Evolutionary conservation across 169 alveolate species (phyloP).

Genomic region (Plasmodium gonderi): DNA sequence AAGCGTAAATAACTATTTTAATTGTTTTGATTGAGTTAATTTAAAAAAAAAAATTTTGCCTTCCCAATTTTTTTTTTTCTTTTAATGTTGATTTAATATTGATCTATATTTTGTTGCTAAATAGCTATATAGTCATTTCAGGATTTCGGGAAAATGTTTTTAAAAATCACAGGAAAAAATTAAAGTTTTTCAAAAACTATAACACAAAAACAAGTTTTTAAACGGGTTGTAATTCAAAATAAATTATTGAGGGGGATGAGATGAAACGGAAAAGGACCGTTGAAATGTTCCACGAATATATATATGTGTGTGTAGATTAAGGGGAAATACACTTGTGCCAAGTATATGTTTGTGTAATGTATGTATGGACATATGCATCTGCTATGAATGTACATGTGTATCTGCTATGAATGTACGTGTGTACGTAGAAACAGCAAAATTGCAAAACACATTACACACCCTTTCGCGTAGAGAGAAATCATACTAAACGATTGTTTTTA

Average conservation of each 20-base stretch:
- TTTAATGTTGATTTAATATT: background rate
- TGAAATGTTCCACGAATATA: background rate
- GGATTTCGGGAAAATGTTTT: background rate
- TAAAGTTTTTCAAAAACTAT: slow-evolving; percentile 27
- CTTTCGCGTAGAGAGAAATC: background rate
- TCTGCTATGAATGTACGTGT: background rate
- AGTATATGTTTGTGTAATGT: background rate
- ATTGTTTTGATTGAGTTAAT: too few relatives aligned
- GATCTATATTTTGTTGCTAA: background rate
- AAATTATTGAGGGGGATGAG: background rate
- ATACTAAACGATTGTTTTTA: slow-evolving; percentile 62
- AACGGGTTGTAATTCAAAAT: background rate
- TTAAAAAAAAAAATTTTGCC: too few relatives aligned
- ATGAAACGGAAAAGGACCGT: too few relatives aligned
- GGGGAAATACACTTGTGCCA: background rate
- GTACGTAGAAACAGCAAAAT: background rate
- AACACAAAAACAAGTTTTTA: slow-evolving; percentile 38
- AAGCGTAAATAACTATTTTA: too few relatives aligned
- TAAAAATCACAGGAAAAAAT: slow-evolving; percentile 23
- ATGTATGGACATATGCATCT: background rate
- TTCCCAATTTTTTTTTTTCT: background rate
- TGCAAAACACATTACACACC: background rate
- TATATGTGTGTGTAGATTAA: background rate
- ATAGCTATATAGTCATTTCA: background rate
- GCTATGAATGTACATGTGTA: background rate